These are phyloP conservation scores for Aspergillus thermomutatus DNA, from an alignment of 2,329 filamentous ascomycete genomes.

Conservation along the genomic window DNA sequence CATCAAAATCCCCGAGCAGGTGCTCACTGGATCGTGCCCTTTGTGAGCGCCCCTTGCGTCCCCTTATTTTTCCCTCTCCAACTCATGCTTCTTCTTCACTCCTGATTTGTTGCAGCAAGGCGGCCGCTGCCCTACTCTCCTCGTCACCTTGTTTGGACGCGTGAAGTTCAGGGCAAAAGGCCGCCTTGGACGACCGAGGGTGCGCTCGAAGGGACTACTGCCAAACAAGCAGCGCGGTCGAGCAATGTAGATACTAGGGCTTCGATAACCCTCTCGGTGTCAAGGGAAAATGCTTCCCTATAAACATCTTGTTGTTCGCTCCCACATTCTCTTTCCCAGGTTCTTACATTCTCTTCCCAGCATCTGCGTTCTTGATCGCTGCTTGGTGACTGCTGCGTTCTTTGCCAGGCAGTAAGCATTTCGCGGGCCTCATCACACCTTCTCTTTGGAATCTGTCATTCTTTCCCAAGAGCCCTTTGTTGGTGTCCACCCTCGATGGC, in stretches of 20 bases:
- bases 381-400: slow-evolving; percentile 35
- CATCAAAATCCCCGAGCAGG: slow-evolving; percentile 34
- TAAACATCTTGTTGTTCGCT: slow-evolving; percentile 43
- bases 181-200: slow-evolving; percentile 31
- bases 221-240: slow-evolving; percentile 32
- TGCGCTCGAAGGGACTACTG: slow-evolving; percentile 36
- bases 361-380: slow-evolving; percentile 37
- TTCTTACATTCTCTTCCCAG: slow-evolving; percentile 42
- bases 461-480: slow-evolving; percentile 33
- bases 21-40: slow-evolving; percentile 36
- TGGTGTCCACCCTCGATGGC: slow-evolving; percentile 36
- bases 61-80: slow-evolving; percentile 23
- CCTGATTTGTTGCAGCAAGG: slow-evolving; percentile 40
- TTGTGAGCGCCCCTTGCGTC: slow-evolving; percentile 35
- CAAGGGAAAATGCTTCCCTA: slow-evolving; percentile 32
- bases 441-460: slow-evolving; percentile 41
- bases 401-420: slow-evolving; percentile 39
- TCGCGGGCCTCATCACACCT: slow-evolving; percentile 28
- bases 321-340: slow-evolving; percentile 43
- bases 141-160: slow-evolving; percentile 31
- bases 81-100: slow-evolving; percentile 30
- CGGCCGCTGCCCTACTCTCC: slow-evolving; percentile 24
- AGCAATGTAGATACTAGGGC: slow-evolving; percentile 34
- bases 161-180: slow-evolving; percentile 26
- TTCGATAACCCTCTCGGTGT: slow-evolving; percentile 26